Evolutionary conservation across 2,329 filamentous ascomycete species (phyloP), one percentile per base, ranked within the genome.

Genomic region (Aureobasidium musti): DNA sequence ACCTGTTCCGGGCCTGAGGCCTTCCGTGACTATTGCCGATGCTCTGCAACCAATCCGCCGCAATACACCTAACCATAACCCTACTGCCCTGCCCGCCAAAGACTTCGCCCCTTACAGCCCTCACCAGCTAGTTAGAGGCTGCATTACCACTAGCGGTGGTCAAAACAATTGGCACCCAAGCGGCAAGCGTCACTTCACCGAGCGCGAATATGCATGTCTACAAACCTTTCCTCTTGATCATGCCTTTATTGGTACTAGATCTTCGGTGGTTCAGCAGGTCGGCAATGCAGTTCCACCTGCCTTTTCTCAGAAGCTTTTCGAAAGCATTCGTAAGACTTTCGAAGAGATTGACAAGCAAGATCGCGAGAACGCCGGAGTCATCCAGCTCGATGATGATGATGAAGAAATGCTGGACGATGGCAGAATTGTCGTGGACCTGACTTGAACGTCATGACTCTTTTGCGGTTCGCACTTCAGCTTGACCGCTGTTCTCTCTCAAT

Each of bases 241-340:
- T 73, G 74, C 75, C 0, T 93, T 94, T 72, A 68, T 77, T 0
- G 77, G 77, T 0, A 71, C 56, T 0, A 73, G 76, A 0, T 79
- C 75, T 0, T 74, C 76, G 17, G 77, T 85, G 19, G 84, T 73
- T 70, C 83, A 81, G 69, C 90, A 92, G 74, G 90, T 94, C 69
- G 91, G 91, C 0, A 94, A 95, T 72, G 91, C 91, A 0, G 91
- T 94, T 19, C 89, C 91, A 0, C 86, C 90, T 8, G 67, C 74
- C 19, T 69, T 83, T 10, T 57, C 66, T 10, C 37, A 60, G 21
- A 52, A 66, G 50, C 64, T 69, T 21, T 69, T 37, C 63, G 21
- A 35, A 1, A 61, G 64, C 10, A 63, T 67, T 11, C 54, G 61
- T n/a, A 50, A 67, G 47, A 63, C 41, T 28, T 28, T 69, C 11